These are phyloP conservation scores for Cadophora malorum DNA, from an alignment of 2,329 filamentous ascomycete species.

Conservation along the genomic window DNA sequence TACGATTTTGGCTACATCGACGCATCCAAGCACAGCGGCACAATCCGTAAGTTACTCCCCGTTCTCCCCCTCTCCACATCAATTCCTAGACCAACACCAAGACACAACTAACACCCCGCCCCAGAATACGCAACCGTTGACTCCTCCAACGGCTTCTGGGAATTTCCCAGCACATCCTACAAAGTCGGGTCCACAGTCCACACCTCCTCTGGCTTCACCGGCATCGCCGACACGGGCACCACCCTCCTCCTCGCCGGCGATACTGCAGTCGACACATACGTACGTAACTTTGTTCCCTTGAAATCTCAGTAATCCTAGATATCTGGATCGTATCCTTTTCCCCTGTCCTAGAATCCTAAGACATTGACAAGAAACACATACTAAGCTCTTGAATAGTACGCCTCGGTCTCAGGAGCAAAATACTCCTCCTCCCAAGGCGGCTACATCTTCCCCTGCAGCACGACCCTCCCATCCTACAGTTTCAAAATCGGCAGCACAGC, in stretches of 20 bases:
- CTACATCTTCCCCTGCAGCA: constrained; percentile 47
- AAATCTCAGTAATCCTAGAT: too few species aligned
- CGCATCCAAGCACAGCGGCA: constrained; percentile 56
- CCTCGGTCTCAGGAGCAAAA: constrained; percentile 42
- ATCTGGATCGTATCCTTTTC: too few species aligned
- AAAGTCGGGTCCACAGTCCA: constrained; percentile 55
- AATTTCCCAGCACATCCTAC: constrained; percentile 57
- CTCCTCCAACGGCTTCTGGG: constrained; percentile 59
- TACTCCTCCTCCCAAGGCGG: constrained; percentile 43
- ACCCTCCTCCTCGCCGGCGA: constrained; percentile 49
- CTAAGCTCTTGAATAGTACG: too few species aligned
- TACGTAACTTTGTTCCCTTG: too few species aligned
- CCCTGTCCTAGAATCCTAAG: too few species aligned
- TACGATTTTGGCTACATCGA: constrained; percentile 65
- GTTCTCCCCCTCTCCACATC: neutral
- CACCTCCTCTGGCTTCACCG: constrained; percentile 46
- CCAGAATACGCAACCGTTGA: constrained; percentile 53
- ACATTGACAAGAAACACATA: too few species aligned
- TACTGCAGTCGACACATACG: constrained; percentile 46
- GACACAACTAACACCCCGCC: neutral
- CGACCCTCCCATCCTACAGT: constrained; percentile 46
- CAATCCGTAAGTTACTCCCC: constrained; percentile 45
- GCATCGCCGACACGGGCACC: constrained; percentile 51
- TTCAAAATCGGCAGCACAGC: constrained; percentile 44
- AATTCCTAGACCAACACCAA: neutral